Percentiles rank a stretch among this genome's conserved stretches.
Conservation (phyloP, 2,329 filamentous ascomycete genomes). For the Furcasterigmium sp. region DNA sequence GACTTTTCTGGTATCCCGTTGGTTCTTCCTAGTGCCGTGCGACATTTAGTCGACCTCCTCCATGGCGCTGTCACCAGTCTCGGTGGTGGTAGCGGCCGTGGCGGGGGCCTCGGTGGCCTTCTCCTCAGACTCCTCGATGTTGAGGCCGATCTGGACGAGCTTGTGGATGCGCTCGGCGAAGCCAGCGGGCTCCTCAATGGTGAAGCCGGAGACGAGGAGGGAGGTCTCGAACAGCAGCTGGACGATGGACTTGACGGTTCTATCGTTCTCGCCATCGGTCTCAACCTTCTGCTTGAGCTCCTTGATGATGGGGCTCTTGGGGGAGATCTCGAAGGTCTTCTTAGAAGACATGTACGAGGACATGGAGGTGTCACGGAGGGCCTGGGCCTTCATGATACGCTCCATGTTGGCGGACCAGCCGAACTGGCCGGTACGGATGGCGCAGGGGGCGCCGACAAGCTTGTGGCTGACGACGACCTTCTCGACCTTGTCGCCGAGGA, state of each 20-base stretch:
- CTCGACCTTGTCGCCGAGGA: constrained; percentile 98
- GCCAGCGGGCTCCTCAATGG: constrained; percentile 95
- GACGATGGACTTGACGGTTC: constrained; percentile 98
- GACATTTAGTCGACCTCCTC: constrained; percentile 93
- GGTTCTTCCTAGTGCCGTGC: constrained; percentile 14
- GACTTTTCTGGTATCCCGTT: constrained; percentile 27
- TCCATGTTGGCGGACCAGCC: constrained; percentile 99
- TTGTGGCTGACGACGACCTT: constrained; percentile 99
- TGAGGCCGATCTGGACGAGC: constrained; percentile 94
- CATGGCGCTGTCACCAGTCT: constrained; percentile 89
- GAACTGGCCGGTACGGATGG: constrained; percentile 99
- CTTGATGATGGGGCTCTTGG: constrained; percentile 94
- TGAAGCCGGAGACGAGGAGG: constrained; percentile 97
- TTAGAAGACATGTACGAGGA: constrained; percentile 99
- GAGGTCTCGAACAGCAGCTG: constrained; percentile 99
- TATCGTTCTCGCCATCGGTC: constrained; percentile 94
- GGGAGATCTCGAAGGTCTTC: constrained; percentile 99
- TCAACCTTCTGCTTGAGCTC: constrained; percentile 99
- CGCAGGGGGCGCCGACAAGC: constrained; percentile 88
- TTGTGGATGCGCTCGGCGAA: constrained; percentile 99
- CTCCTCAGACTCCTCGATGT: constrained; percentile 92
- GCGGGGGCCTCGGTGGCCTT: constrained; percentile 53
- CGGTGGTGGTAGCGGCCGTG: constrained; percentile 52
- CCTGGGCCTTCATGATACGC: constrained; percentile 99
- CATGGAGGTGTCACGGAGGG: constrained; percentile 99